phyloP scores from a whole-genome alignment of 2,329 filamentous ascomycete genomes.

The Alternaria arbusti region DNA sequence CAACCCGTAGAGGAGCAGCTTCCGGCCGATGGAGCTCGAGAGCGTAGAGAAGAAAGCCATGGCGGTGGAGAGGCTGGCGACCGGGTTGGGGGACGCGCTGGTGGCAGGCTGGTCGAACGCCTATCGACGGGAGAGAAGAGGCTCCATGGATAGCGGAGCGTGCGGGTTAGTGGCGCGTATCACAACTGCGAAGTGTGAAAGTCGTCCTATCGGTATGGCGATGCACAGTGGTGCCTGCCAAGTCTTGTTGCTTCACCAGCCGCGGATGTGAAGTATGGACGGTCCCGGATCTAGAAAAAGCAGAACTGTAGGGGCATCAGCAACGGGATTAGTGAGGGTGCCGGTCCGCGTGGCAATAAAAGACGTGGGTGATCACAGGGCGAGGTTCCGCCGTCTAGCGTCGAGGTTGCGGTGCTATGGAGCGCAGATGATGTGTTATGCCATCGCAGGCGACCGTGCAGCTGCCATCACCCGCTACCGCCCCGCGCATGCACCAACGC shows the following conservation, averaged over 20 bases:
- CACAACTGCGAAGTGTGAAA: conserved; percentile 4
- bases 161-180: conserved; percentile 6
- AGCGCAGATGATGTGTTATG: conserved; percentile 39
- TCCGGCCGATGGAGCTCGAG: conserved; percentile 82
- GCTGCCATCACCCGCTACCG: conserved; percentile 9
- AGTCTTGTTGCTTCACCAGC: not conserved
- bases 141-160: conserved; percentile 36
- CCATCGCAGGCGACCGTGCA: conserved; percentile 25
- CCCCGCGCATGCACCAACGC: conserved; percentile 19
- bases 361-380: conserved; percentile 9
- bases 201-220: not conserved
- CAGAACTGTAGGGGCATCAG: conserved; percentile 5
- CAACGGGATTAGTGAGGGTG: conserved; percentile 4
- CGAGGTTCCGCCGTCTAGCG: conserved; percentile 16
- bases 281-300: not conserved
- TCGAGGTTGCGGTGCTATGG: conserved; percentile 19
- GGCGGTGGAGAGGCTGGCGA: conserved; percentile 27
- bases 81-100: conserved; percentile 10
- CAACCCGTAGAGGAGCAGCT: conserved; percentile 84
- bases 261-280: not conserved
- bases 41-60: conserved; percentile 72
- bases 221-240: conserved; percentile 15
- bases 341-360: not conserved
- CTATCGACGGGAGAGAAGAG: conserved; percentile 33
- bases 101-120: conserved; percentile 31